Conservation (phyloP, 2,329 filamentous ascomycete genomes). For the Sordariomycetes sp. region DNA sequence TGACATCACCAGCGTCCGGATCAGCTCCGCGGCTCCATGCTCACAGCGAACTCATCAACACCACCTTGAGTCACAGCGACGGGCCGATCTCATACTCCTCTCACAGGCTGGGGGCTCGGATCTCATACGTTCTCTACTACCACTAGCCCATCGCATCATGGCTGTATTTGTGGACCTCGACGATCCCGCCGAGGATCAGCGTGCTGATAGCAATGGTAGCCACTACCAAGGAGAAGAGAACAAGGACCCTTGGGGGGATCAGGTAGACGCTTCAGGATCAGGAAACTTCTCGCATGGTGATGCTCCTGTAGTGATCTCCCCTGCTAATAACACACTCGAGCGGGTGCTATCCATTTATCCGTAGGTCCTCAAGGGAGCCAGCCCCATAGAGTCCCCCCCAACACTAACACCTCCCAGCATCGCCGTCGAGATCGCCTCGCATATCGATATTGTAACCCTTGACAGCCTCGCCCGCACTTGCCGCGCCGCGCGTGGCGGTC, state of each 20-base stretch:
- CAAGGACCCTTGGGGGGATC: background rate
- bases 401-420: conserved; percentile 43
- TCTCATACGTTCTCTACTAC: background rate
- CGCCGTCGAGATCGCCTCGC: conserved; percentile 61
- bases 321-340: background rate
- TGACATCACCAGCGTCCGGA: too few species aligned
- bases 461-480: conserved; percentile 76
- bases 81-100: background rate
- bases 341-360: conserved; percentile 1
- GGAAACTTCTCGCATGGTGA: background rate
- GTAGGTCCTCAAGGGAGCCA: background rate
- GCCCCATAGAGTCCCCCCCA: background rate
- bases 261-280: background rate
- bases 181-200: background rate
- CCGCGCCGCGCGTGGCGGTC: conserved; percentile 63
- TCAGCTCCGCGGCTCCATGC: too few species aligned
- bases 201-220: background rate
- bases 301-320: background rate
- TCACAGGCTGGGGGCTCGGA: background rate
- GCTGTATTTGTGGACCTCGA: background rate
- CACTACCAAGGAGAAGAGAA: background rate
- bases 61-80: too few species aligned
- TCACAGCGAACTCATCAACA: too few species aligned
- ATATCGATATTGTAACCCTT: conserved; percentile 79
- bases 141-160: background rate